Conservation (phyloP, 2,329 filamentous ascomycete genomes). For the Stemphylium beticola region DNA sequence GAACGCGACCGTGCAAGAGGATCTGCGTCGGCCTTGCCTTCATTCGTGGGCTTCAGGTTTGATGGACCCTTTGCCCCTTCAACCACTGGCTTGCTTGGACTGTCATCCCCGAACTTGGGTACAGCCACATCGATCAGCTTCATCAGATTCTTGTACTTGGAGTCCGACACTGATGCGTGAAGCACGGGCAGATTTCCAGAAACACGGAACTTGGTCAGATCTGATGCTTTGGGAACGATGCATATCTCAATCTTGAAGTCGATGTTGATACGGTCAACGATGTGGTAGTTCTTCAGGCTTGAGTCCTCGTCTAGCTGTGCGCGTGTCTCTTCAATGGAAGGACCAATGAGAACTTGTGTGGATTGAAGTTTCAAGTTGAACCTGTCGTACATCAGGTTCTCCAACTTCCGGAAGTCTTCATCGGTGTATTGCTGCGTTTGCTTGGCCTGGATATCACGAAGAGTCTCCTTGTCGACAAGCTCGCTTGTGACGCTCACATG, state of each 20-base stretch:
- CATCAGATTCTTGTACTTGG: conserved; percentile 98
- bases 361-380: conserved; percentile 92
- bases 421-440: conserved; percentile 87
- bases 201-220: conserved; percentile 88
- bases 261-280: conserved; percentile 96
- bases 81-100: conserved; percentile 44
- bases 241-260: conserved; percentile 96
- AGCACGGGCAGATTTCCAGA: conserved; percentile 91
- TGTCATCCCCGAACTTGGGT: conserved; percentile 73
- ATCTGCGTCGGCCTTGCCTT: conserved; percentile 38
- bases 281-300: conserved; percentile 75
- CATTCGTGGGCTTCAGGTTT: conserved; percentile 46
- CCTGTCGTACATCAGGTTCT: conserved; percentile 96
- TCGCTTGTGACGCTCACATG: conserved; percentile 95
- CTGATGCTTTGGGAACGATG: conserved; percentile 94
- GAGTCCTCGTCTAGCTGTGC: conserved; percentile 74
- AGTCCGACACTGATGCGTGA: conserved; percentile 89
- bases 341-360: conserved; percentile 93
- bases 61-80: conserved; percentile 44
- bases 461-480: conserved; percentile 86
- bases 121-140: conserved; percentile 93
- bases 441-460: conserved; percentile 89
- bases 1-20: conserved; percentile 63
- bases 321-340: conserved; percentile 89
- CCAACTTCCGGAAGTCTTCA: conserved; percentile 84